Conservation (phyloP, 2,329 filamentous ascomycete genomes). For the Colletotrichum spinosum region DNA sequence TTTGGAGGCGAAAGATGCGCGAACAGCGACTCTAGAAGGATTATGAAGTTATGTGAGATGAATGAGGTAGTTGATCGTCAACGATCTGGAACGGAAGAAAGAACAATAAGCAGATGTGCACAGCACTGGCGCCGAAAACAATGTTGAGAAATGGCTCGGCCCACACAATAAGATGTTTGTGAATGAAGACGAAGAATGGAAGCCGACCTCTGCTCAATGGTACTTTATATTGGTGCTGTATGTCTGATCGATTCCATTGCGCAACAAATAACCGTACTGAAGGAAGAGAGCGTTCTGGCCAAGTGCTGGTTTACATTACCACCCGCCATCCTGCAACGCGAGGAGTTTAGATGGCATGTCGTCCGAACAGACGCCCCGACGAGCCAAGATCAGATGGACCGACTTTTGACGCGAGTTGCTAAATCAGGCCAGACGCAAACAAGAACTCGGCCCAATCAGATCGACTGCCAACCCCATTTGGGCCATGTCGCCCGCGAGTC, state of each 20-base stretch:
- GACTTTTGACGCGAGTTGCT: not conserved
- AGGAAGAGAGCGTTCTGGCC: not conserved
- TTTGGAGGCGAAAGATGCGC: not conserved
- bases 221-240: not conserved
- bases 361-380: constrained; percentile 4
- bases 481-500: not conserved
- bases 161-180: not conserved
- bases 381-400: constrained; percentile 5
- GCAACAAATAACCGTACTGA: not conserved
- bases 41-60: not conserved
- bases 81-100: constrained; percentile 5
- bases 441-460: not conserved
- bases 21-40: not conserved
- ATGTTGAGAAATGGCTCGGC: not conserved
- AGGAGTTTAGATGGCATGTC: constrained; percentile 25
- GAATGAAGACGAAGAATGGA: not conserved
- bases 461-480: not conserved
- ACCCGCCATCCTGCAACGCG: constrained; percentile 21
- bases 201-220: not conserved
- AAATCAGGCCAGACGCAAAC: not conserved
- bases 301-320: constrained; percentile 13
- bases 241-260: not conserved
- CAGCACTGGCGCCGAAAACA: constrained; percentile 10
- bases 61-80: constrained; percentile 5
- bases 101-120: constrained; percentile 1